Evolutionary conservation across 73 alveolate species (phyloP).

Genomic region (Paramecium pentaurelia): DNA sequence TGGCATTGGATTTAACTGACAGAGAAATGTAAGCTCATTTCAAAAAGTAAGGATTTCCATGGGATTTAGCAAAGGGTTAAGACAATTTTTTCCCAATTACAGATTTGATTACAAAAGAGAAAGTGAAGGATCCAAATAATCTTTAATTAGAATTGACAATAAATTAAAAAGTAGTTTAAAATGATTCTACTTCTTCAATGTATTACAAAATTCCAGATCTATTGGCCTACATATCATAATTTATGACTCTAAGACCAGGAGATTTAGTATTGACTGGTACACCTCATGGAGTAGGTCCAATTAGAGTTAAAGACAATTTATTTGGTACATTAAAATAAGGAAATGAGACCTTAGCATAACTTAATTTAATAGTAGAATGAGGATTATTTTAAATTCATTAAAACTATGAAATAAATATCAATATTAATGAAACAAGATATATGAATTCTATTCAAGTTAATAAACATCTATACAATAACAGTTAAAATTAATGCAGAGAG

Average conservation of each 20-base stretch:
- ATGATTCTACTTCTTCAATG: conserved; percentile 69
- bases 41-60: conserved; percentile 74
- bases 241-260: conserved; percentile 80
- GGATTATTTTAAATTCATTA: neutral
- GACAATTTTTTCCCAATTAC: conserved; percentile 79
- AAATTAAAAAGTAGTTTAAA: conserved; percentile 57
- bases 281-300: conserved; percentile 85
- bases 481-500: too few relatives aligned
- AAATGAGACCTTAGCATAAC: neutral
- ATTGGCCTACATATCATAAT: conserved; percentile 60
- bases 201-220: conserved; percentile 64
- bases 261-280: conserved; percentile 88
- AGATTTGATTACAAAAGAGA: conserved; percentile 51
- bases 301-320: conserved; percentile 64
- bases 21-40: conserved; percentile 68
- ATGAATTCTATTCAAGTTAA: too few relatives aligned
- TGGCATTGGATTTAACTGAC: conserved; percentile 81
- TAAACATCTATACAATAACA: too few relatives aligned
- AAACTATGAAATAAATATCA: neutral
- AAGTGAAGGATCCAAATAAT: conserved; percentile 71
- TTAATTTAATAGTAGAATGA: neutral
- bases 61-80: conserved; percentile 75
- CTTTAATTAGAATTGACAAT: conserved; percentile 60
- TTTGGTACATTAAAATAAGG: neutral
- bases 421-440: neutral